Evolutionary conservation across 192 early-diverging fungal genomes (phyloP).

Genomic region (Coemansia sp.): DNA sequence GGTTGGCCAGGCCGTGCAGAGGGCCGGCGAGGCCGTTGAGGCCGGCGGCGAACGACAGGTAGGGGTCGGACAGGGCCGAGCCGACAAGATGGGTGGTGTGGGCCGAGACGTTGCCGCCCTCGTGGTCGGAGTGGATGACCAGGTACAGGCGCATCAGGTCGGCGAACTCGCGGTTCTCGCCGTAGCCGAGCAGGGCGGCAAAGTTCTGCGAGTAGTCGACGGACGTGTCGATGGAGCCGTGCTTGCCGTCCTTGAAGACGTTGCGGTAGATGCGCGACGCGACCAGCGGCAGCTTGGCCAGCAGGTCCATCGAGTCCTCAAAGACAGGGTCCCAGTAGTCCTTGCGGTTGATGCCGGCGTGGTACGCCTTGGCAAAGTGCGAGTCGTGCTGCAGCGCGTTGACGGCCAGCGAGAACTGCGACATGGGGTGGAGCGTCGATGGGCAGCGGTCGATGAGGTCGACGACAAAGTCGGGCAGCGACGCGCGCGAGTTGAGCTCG

Average conservation of each 20-base stretch:
- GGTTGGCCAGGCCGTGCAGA: constrained; percentile 99
- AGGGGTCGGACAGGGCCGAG: constrained; percentile 96
- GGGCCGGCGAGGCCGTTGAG: constrained; percentile 98
- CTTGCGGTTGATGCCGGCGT: constrained; percentile 83
- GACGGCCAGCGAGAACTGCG: constrained; percentile 95
- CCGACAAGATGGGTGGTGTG: constrained; percentile 97
- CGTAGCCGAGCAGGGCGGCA: constrained; percentile 88
- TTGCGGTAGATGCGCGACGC: constrained; percentile 99
- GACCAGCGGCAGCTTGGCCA: constrained; percentile 95
- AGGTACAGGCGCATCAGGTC: constrained; percentile 99
- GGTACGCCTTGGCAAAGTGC: constrained; percentile 96
- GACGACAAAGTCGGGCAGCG: constrained; percentile 90
- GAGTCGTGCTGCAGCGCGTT: constrained; percentile 97
- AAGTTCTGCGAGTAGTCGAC: constrained; percentile 96
- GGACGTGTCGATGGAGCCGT: constrained; percentile 77
- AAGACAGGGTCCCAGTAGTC: constrained; percentile 96
- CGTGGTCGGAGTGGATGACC: constrained; percentile 99
- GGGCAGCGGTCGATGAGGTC: constrained; percentile 99
- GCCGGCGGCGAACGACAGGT: constrained; percentile 94
- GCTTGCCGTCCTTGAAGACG: constrained; percentile 96
- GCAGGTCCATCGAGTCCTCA: constrained; percentile 97
- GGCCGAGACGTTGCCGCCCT: constrained; percentile 99
- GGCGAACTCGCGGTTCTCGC: constrained; percentile 81
- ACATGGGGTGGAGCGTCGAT: constrained; percentile 98
- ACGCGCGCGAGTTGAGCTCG: constrained; percentile 94